A percentile compares a stretch with the other conserved stretches of the same genome.
phyloP scores from a whole-genome alignment of 441 rosid genomes.

The Cnidoscolus chayamansa region DNA sequence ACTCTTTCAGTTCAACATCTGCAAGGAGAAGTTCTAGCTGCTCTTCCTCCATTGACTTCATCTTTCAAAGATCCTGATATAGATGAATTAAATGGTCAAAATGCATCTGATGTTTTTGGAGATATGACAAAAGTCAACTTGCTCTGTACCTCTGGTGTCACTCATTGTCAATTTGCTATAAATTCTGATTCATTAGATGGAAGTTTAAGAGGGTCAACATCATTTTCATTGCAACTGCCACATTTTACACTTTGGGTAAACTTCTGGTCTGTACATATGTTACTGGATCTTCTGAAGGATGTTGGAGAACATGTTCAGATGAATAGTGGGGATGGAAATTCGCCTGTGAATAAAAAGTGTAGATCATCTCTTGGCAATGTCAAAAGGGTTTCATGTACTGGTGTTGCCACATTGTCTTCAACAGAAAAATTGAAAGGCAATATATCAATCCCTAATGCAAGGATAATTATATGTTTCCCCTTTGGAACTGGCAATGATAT shows the following conservation, averaged over 20 bases:
- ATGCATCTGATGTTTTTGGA: slow-evolving; percentile 38
- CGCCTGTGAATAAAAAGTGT: slow-evolving; percentile 28
- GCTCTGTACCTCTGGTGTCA: slow-evolving; percentile 61
- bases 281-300: slow-evolving; percentile 56
- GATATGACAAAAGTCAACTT: slow-evolving; percentile 53
- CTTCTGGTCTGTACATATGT: slow-evolving; percentile 46
- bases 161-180: slow-evolving; percentile 45
- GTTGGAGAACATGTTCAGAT: slow-evolving; percentile 40
- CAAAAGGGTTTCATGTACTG: slow-evolving; percentile 38
- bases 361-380: slow-evolving; percentile 29
- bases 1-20: slow-evolving; percentile 44
- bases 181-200: slow-evolving; percentile 42
- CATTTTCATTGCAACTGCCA: slow-evolving; percentile 70
- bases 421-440: slow-evolving; percentile 47
- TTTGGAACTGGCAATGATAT: slow-evolving; percentile 40
- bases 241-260: slow-evolving; percentile 70
- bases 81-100: slow-evolving; percentile 31
- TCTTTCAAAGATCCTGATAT: slow-evolving; percentile 35
- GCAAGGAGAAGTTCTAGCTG: slow-evolving; percentile 59
- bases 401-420: slow-evolving; percentile 31
- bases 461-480: slow-evolving; percentile 78
- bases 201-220: slow-evolving; percentile 38
- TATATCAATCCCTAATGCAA: slow-evolving; percentile 64
- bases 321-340: slow-evolving; percentile 25
- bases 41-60: slow-evolving; percentile 61